Percentiles rank a stretch among this genome's conserved stretches.
These are phyloP conservation scores for Calonectria hawksworthii DNA, from an alignment of 2,329 filamentous ascomycete species.

Conservation along the genomic window DNA sequence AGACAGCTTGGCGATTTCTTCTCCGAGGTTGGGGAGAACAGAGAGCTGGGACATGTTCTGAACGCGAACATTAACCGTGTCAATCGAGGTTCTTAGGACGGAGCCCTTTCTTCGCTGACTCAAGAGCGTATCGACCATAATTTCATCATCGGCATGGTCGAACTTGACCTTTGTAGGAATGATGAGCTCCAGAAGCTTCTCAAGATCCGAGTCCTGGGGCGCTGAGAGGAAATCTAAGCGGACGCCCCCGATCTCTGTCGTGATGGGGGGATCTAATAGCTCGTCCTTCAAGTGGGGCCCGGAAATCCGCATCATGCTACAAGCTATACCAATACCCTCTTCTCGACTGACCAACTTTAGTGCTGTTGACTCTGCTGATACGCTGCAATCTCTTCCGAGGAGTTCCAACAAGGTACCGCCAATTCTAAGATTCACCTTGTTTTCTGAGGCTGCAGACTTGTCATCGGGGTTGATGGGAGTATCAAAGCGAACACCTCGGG, in stretches of 20 bases:
- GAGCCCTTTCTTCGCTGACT: slow-evolving; percentile 89
- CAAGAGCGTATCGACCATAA: slow-evolving; percentile 92
- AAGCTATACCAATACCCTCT: slow-evolving; percentile 78
- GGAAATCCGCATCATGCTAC: slow-evolving; percentile 81
- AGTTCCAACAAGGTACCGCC: slow-evolving; percentile 83
- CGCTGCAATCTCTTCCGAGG: slow-evolving; percentile 81
- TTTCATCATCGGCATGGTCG: slow-evolving; percentile 87
- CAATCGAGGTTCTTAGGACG: slow-evolving; percentile 79
- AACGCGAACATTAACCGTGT: slow-evolving; percentile 73
- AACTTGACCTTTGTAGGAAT: slow-evolving; percentile 94
- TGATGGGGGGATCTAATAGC: slow-evolving; percentile 70
- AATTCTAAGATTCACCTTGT: slow-evolving; percentile 82
- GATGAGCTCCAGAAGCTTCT: slow-evolving; percentile 85
- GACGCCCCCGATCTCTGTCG: slow-evolving; percentile 74
- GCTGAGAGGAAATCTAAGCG: slow-evolving; percentile 79
- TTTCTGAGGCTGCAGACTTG: slow-evolving; percentile 61
- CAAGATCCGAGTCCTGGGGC: slow-evolving; percentile 85
- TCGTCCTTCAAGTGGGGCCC: slow-evolving; percentile 75
- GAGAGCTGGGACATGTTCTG: slow-evolving; percentile 75
- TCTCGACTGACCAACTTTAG: slow-evolving; percentile 85
- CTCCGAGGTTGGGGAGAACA: slow-evolving; percentile 77
- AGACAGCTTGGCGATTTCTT: slow-evolving; percentile 85
- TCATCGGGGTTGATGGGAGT: slow-evolving; percentile 65
- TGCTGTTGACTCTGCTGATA: slow-evolving; percentile 82
- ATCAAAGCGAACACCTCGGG: slow-evolving; percentile 71